Evolutionary conservation across 2,329 filamentous ascomycete genomes (phyloP), one percentile per base, ranked within the genome.

Genomic region (Nakataea oryzae): DNA sequence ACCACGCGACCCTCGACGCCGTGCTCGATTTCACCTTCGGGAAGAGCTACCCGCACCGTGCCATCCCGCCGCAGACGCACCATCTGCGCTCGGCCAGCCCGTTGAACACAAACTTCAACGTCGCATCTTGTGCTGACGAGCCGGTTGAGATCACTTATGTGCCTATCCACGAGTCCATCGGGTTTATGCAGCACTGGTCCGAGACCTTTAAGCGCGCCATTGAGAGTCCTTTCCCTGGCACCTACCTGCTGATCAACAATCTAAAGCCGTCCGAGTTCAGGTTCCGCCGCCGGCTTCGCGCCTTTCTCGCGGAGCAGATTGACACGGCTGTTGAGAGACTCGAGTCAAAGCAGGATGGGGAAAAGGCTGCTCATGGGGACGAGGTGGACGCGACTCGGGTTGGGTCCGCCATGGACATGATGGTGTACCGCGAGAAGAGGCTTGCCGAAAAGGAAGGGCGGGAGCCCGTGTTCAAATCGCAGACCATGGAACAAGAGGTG

Each of bases 1-100:
- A 67, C 62, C 66, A 72, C 32, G 70, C 69, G 0, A 70, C 73
- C 0, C 66, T 78, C 29, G 75, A 78, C 63, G 71, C 69, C 17
- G 74, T 77, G 30, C 54, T 60, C 57, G 61, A 50, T 29, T 50
- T 59, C 29, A 32, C 61, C 54, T 62, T 62, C 32, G 61, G 57
- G 50, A 47, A 47, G 24, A 34, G 30, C 30, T 29, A 62, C 47
- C 47, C 54, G 27, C n/a, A 54, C 21, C 54, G 57, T 29, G n/a
- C 54, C n/a, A 56, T 58, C n/a, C 30, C 47, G 54, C 9, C 9
- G 47, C 61, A 62, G 57, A 28, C 57, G 50, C 12, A 34, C 57
- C 47, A 32, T 50, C 57, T 62, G 28, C 5, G 3, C 59, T 55
- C 59, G 28, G 24, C n/a, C 57, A 50, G 28, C 41, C 29, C 21